Conservation (phyloP, 495 filamentous ascomycete genomes). For the Neurospora sp. region DNA sequence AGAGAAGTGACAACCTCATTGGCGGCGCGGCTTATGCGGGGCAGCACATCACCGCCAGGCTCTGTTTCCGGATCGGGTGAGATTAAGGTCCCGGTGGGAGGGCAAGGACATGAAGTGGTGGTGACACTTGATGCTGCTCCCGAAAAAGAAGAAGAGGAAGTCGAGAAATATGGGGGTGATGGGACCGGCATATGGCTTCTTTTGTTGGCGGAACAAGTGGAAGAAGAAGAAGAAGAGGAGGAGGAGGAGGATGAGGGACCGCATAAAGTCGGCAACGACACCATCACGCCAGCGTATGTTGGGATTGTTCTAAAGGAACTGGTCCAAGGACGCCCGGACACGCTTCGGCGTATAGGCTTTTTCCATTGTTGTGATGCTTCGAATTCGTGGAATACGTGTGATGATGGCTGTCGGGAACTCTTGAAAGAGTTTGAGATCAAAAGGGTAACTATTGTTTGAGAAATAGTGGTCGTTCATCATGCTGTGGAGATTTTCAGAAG, state of each 20-base stretch:
- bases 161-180: background rate
- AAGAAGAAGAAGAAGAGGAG: background rate
- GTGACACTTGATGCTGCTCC: background rate
- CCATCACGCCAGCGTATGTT: background rate
- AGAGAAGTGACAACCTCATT: background rate
- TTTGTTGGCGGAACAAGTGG: background rate
- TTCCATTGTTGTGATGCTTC: background rate
- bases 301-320: background rate
- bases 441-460: background rate
- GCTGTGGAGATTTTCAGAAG: background rate
- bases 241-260: background rate
- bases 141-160: background rate
- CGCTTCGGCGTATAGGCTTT: background rate
- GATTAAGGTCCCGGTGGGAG: background rate
- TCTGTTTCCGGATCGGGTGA: background rate
- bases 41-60: background rate
- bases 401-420: background rate
- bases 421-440: background rate
- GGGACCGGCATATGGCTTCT: background rate
- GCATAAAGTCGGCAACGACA: too few relatives aligned
- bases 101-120: background rate
- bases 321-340: background rate
- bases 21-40: background rate
- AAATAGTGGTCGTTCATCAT: too few relatives aligned
- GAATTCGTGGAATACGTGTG: too few relatives aligned